Conservation (phyloP, 2,329 filamentous ascomycete species). For the Aspergillus tanneri region DNA sequence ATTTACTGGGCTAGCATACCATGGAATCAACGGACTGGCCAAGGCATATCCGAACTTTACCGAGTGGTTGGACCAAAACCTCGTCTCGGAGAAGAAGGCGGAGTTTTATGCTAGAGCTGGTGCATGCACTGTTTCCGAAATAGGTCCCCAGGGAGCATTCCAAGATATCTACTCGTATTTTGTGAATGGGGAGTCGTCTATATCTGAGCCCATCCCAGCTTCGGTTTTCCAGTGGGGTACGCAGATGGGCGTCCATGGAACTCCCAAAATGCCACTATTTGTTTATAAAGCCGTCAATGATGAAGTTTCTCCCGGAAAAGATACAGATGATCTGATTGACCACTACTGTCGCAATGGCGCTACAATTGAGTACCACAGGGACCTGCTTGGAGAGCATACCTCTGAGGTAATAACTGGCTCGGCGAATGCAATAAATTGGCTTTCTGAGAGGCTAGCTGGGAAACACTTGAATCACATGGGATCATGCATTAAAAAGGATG, state of each 20-base stretch:
- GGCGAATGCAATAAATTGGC: constrained; percentile 14
- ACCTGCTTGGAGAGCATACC: constrained; percentile 27
- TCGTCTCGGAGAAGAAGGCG: constrained; percentile 10
- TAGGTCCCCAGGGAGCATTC: background rate
- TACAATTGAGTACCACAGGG: constrained; percentile 27
- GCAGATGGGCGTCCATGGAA: constrained; percentile 17
- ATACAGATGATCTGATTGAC: constrained; percentile 29
- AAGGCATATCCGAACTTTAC: constrained; percentile 23
- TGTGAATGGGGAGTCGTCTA: constrained; percentile 10
- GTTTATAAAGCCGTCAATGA: constrained; percentile 34
- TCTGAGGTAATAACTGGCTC: constrained; percentile 17
- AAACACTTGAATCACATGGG: background rate
- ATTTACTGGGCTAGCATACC: constrained; percentile 24
- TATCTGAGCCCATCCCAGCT: constrained; percentile 8
- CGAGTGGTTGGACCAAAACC: constrained; percentile 7
- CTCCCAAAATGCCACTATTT: constrained; percentile 16
- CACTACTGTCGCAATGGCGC: constrained; percentile 16
- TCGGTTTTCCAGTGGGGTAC: constrained; percentile 13
- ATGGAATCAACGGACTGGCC: constrained; percentile 22
- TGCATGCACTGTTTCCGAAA: constrained; percentile 3
- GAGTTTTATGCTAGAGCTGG: constrained; percentile 11
- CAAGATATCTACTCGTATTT: constrained; percentile 18
- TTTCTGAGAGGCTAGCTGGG: constrained; percentile 5
- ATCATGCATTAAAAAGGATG: background rate
- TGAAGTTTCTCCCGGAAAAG: constrained; percentile 27